Conservation (phyloP, 805 yeast species). For the Scheffersomyces ergatensis region DNA sequence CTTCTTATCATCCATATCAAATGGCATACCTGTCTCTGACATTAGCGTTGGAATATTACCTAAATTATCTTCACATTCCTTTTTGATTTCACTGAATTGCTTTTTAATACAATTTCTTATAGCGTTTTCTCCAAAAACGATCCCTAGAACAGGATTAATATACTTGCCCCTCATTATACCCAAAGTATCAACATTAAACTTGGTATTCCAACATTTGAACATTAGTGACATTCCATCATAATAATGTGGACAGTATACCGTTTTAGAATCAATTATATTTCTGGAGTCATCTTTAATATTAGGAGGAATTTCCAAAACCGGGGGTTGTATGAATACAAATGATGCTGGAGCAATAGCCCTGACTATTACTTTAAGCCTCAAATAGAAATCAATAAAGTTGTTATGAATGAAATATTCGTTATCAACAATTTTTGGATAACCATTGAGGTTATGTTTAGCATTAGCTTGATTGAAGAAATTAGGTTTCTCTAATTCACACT, state of each 20-base stretch:
- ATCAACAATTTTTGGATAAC: conserved; percentile 32
- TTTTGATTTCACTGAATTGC: conserved; percentile 65
- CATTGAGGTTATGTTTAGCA: conserved; percentile 31
- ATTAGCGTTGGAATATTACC: conserved; percentile 77
- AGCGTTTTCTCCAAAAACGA: conserved; percentile 78
- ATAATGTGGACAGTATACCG: conserved; percentile 83
- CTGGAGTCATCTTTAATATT: conserved; percentile 45
- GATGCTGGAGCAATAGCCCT: conserved; percentile 43
- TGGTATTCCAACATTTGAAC: conserved; percentile 85
- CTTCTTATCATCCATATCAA: conserved; percentile 82
- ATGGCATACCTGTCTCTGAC: conserved; percentile 97
- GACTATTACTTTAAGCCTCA: conserved; percentile 45
- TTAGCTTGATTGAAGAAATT: conserved; percentile 27
- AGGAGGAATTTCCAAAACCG: conserved; percentile 80
- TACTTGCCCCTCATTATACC: conserved; percentile 83
- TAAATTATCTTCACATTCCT: conserved; percentile 59
- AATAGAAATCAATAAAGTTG: conserved; percentile 64
- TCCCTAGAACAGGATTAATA: conserved; percentile 64
- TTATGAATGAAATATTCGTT: conserved; percentile 59
- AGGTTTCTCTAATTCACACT: conserved; percentile 27
- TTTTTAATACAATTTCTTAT: conserved; percentile 69
- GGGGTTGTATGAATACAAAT: conserved; percentile 73
- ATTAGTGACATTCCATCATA: conserved; percentile 93
- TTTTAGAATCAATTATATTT: conserved; percentile 54
- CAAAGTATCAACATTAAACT: conserved; percentile 81